Base-by-base conservation (phyloP, 2,329 filamentous ascomycete species). In the Aspergillus pseudotamarii region DNA sequence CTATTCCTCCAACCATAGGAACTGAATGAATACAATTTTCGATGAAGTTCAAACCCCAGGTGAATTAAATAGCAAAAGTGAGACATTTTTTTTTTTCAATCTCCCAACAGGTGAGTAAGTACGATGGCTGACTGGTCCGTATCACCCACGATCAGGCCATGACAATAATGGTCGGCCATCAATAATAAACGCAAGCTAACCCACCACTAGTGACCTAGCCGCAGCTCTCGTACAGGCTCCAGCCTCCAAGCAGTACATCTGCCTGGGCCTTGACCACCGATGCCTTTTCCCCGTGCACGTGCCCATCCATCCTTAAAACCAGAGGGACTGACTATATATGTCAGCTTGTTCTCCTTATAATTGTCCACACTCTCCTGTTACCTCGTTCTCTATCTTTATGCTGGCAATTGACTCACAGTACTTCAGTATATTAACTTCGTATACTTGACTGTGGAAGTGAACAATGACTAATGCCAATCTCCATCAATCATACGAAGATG, bases 61-160 rank as follows among this genome's bases (percentile, higher is more conserved):
- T 36, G 14, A 14, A 36, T 16, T 6, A 36, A 36, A 16, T 36
- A 36, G 14, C 21, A 11, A 5, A 26, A 45, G 43, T 45, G 43
- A 45, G 43, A 45, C 43, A 45, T 45, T 45, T 45, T 23, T 1
- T 21, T 43, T 26, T 26, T 26, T 14, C 6, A 6, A 23, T 45
- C n/a, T 23, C 16, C 21, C 32, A 55, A 38, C 51, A 8, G 51
- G 2, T 36, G 51, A 36, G 51, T 4, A 23, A 6, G 51, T 4
- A 23, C 2, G 51, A 54, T 16, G 51, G 51, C 51, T 55, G 51
- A 55, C 51, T 55, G 51, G 51, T 38, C 50, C 30, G 51, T 55
- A 38, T 55, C 51, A 55, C 51, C 16, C 32, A 38, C 51, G 51
- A 55, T 63, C 61, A 63, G 61, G 61, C 61, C 57, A 63, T 60